Conservation (phyloP, 495 filamentous ascomycete species). For the Trichoderma erinaceum region DNA sequence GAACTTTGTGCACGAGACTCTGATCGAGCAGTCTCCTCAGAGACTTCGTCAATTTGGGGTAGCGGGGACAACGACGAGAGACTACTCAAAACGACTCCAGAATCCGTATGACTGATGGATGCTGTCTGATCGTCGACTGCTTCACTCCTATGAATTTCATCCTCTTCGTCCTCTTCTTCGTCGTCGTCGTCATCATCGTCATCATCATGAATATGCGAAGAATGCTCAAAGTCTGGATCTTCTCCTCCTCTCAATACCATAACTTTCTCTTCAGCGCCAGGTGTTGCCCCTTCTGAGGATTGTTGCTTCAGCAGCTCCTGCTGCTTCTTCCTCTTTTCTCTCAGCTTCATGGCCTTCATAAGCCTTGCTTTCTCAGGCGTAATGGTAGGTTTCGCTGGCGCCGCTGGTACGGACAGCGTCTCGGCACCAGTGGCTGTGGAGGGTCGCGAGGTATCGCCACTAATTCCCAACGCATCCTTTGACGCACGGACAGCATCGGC, state of each 20-base stretch:
- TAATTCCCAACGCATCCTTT: slow-evolving; percentile 22
- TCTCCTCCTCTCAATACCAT: slow-evolving; percentile 43
- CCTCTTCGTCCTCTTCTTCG: background rate
- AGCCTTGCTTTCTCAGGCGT: slow-evolving; percentile 86
- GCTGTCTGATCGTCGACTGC: slow-evolving; percentile 14
- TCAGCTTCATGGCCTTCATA: slow-evolving; percentile 87
- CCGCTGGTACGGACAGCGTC: background rate
- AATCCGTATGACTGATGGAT: slow-evolving; percentile 33
- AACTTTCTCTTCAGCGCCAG: slow-evolving; percentile 16
- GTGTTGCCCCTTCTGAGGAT: slow-evolving; percentile 53
- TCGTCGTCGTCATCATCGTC: slow-evolving; percentile 13
- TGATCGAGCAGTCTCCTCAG: slow-evolving; percentile 27
- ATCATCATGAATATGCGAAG: slow-evolving; percentile 15
- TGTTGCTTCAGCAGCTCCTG: background rate
- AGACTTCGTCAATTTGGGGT: slow-evolving; percentile 29
- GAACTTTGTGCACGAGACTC: slow-evolving; percentile 50
- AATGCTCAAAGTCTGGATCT: slow-evolving; percentile 55
- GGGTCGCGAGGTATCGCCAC: background rate
- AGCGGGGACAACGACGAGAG: slow-evolving; percentile 25
- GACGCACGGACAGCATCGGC: slow-evolving; percentile 19
- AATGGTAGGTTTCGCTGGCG: slow-evolving; percentile 48
- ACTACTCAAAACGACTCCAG: slow-evolving; percentile 33
- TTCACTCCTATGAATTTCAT: background rate
- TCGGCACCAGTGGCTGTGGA: slow-evolving; percentile 29
- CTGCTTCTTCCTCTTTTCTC: slow-evolving; percentile 66